Evolutionary conservation across 192 early-diverging fungal genomes (phyloP), one percentile per base, ranked within the genome.

Genomic region (Backusella australiensis): DNA sequence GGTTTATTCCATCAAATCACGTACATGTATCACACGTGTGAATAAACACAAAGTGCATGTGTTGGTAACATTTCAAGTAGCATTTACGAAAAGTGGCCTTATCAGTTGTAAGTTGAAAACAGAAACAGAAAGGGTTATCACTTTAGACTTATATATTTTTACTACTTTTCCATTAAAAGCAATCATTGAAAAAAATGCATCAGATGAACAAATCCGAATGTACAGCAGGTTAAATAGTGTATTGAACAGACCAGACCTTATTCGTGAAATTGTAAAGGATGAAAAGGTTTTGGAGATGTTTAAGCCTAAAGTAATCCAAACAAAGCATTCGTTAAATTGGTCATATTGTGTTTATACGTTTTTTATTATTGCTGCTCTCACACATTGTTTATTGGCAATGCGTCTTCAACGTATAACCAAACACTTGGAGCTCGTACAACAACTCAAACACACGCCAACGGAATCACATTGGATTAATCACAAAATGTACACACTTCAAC

Each of bases 21-120:
- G 86, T 6, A 85, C 83, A 35, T 89, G 88, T 75, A 87, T 89
- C 35, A 86, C 85, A 53, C 83, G 84, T 73, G 84, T 81, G 17
- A 85, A 84, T 29, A 39, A 73, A 12, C 74, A 73, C 26, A 80
- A 84, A 44, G 78, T 82, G n/a, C 79, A 77, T 35, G 74, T 89
- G 2, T 73, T 89, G 23, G 82, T 86, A 6, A 87, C 84, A 3
- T 86, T 83, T 69, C 73, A 76, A 8, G 67, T 85, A 3, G 88
- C 85, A 72, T 89, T 85, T 73, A 85, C 83, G n/a, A 86, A 87
- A 71, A 81, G 78, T 32, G 83, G 86, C 4, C 81, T 82, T 71
- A 77, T 87, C 35, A 87, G 85, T 53, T 78, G 86, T 74, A 81
- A 85, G 75, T 84, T 23, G 19, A 35, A 78, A 71, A 84, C 32